Evolutionary conservation across 2,329 filamentous ascomycete genomes (phyloP).

Genomic region (Lachnellula suecica): DNA sequence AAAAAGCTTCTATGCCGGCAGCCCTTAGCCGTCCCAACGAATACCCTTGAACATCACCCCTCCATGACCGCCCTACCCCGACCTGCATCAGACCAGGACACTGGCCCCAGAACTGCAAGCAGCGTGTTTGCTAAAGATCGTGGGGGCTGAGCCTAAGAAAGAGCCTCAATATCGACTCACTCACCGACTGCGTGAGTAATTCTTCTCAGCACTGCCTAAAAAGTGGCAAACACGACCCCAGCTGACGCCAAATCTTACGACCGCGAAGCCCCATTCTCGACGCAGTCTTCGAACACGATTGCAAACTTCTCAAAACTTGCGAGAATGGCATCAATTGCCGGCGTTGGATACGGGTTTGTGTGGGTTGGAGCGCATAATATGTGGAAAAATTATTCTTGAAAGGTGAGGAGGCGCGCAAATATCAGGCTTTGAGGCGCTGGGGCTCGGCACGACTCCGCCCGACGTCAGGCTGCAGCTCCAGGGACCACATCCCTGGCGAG

Average conservation of each 20-base stretch:
- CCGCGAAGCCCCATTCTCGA: neutral
- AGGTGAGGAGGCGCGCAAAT: too few species aligned
- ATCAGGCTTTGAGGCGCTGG: too few species aligned
- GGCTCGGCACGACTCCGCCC: too few species aligned
- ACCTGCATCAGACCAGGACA: constrained; percentile 8
- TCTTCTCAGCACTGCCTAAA: neutral
- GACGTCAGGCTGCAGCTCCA: too few species aligned
- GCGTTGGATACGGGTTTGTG: neutral
- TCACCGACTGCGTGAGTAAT: constrained; percentile 5
- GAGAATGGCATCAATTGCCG: neutral
- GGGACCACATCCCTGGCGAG: too few species aligned
- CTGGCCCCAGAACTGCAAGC: constrained; percentile 3
- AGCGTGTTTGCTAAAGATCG: neutral
- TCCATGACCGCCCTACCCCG: constrained; percentile 12
- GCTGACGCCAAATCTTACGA: neutral
- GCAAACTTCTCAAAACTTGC: neutral
- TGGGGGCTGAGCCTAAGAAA: neutral
- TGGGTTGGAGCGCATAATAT: neutral
- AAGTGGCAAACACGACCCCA: constrained; percentile 1
- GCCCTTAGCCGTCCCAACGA: constrained; percentile 4
- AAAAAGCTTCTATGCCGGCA: constrained; percentile 5
- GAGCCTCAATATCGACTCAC: constrained; percentile 1
- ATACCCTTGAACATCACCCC: constrained; percentile 5
- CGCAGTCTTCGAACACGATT: neutral
- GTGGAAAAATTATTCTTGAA: too few species aligned